Evolutionary conservation across 495 filamentous ascomycete genomes (phyloP), one percentile per base, ranked within the genome.

Genomic region (Echria macrotheca): DNA sequence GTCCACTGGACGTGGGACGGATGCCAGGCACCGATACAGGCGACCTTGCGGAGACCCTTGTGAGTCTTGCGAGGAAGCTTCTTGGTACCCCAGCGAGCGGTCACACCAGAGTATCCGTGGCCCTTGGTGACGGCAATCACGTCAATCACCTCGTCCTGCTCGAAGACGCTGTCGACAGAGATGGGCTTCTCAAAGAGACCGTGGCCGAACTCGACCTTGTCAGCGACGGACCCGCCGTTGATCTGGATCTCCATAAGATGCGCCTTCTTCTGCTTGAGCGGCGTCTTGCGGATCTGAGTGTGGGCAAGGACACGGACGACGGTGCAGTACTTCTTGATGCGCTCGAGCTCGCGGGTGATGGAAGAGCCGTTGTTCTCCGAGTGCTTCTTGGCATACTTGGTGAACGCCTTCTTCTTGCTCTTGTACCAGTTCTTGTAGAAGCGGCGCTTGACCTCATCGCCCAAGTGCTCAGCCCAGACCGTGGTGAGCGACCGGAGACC

Each of bases 341-440:
- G 91, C 82, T 96, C 91, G 60, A 97, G 85, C 76, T 99, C 94
- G 70, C 87, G 85, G 70, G 84, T 87, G 78, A 98, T 85, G 58
- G 88, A 86, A 61, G 87, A 77, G 63, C 87, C 91, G 74, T 66
- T 83, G 77, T 75, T 85, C 72, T 95, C 90, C 59, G 94, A 86
- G 85, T 97, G 88, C 82, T 95, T 91, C 88, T 96, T 97, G 81
- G 94, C 87, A 76, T 99, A 99, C 81, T 94, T 96, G 79, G 94
- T 99, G 81, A 97, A 99, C 49, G 94, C 94, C 90, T 99, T 99
- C 88, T 96, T 97, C 91, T 99, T 99, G 81, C 81, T 86, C 81
- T 94, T 95, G 87, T 99, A 99, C 94, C 94, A 99, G 83, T 99
- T 99, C 89, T 99, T 99, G 86, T 99, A 99, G 88, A 99, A 99